Evolutionary conservation across 2,329 filamentous ascomycete species (phyloP), one percentile per base, ranked within the genome.

Genomic region (Cryphonectria japonica): DNA sequence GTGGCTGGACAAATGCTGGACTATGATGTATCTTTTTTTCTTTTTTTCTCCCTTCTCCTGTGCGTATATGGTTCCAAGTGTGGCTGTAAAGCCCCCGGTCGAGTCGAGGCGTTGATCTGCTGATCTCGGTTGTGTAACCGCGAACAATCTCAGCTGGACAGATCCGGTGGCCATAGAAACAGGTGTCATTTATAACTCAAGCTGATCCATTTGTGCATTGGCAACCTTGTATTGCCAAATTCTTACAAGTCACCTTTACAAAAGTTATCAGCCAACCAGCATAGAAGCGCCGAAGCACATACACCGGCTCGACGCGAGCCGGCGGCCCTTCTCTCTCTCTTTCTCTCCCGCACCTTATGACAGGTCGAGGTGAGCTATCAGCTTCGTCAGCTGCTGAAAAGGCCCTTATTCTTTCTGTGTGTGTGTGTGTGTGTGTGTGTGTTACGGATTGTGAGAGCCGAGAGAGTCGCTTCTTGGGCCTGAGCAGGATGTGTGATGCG

Each of bases 61-160:
- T 43, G 13, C 22, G 41, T 46, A 16, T 26, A n/a, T 13, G 8
- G 26, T 26, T 54, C 5, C 22, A 54, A 13, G 50, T 14, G 50
- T 54, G 50, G 50, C 50, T 54, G 50, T 11, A 13, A 32, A 6
- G 11, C 13, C 52, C 11, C 52, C n/a, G 6, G 11, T 13, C 52
- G 26, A 57, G n/a, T 29, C n/a, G 52, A 29, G 52, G 26, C 26
- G 52, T 57, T 14, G n/a, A 26, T 11, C 29, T 34, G 32, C 32
- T 61, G 59, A 39, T 61, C 59, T 61, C 16, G n/a, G 62, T 50
- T 32, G 62, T 46, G 62, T 52, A 65, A 65, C 41, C 62, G 9
- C 26, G 26, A 8, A 22, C 26, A 32, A 13, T 34, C 41, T 65
- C 62, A 50, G 62, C 62, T 50, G 62, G 26, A 7, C 22, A 46